Percentiles rank a stretch among this genome's conserved stretches.
Conservation (phyloP, 345 rosid genomes). For the Aquilaria malaccensis region DNA sequence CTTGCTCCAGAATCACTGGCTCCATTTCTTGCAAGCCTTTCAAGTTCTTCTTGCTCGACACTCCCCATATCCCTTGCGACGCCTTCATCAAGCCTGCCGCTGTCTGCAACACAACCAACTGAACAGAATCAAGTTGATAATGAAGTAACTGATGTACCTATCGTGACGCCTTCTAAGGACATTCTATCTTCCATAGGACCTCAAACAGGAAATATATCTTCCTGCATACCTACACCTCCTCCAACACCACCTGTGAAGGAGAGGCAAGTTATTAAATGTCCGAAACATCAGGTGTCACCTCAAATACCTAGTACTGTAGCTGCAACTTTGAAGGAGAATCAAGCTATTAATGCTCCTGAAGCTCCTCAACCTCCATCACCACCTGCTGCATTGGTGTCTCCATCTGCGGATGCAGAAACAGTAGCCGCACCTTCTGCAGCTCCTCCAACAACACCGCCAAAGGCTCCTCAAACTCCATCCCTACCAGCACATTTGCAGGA, state of each 20-base stretch:
- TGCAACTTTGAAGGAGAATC: slow-evolving; percentile 16
- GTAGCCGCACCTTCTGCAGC: slow-evolving; percentile 23
- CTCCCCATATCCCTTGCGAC: slow-evolving; percentile 9
- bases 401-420: slow-evolving; percentile 17
- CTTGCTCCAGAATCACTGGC: neutral
- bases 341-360: slow-evolving; percentile 9
- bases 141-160: neutral
- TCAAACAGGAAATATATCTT: neutral
- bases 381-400: slow-evolving; percentile 15
- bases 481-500: neutral
- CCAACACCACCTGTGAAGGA: slow-evolving; percentile 20
- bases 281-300: slow-evolving; percentile 31
- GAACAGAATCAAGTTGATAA: slow-evolving; percentile 2
- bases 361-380: slow-evolving; percentile 43
- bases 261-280: slow-evolving; percentile 6
- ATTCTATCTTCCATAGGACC: neutral
- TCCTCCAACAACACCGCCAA: slow-evolving; percentile 19
- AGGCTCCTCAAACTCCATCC: slow-evolving; percentile 17
- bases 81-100: slow-evolving; percentile 10
- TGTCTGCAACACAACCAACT: slow-evolving; percentile 13
- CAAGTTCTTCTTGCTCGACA: slow-evolving; percentile 6
- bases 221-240: slow-evolving; percentile 15
- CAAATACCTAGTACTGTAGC: slow-evolving; percentile 28
- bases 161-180: neutral
- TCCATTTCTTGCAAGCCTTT: slow-evolving; percentile 1